These are phyloP conservation scores for Pyrenophora tritici-repentis DNA, from an alignment of 2,329 filamentous ascomycete genomes.

Conservation along the genomic window DNA sequence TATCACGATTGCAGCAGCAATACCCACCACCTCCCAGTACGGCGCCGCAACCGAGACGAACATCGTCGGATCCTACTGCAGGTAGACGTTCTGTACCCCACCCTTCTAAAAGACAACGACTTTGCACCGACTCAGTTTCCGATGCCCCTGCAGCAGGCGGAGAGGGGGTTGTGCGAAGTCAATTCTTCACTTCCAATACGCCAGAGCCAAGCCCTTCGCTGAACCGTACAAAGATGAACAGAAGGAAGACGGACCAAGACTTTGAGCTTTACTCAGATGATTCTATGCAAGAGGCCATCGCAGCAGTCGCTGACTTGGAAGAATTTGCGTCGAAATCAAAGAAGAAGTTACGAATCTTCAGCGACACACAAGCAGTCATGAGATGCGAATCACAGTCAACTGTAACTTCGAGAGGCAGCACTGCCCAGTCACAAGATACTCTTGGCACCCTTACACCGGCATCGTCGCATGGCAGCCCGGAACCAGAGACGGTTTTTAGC, in stretches of 20 bases:
- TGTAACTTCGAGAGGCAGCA: slow-evolving; percentile 27
- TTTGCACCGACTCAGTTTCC: slow-evolving; percentile 50
- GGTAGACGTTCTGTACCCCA: slow-evolving; percentile 52
- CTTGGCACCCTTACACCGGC: slow-evolving; percentile 37
- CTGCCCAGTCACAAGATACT: slow-evolving; percentile 33
- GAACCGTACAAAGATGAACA: slow-evolving; percentile 40
- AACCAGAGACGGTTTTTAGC: slow-evolving; percentile 33
- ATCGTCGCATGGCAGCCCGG: slow-evolving; percentile 37
- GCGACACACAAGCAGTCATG: slow-evolving; percentile 27
- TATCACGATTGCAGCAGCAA: slow-evolving; percentile 38
- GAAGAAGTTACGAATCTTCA: slow-evolving; percentile 43
- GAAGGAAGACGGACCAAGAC: slow-evolving; percentile 42
- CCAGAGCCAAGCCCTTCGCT: slow-evolving; percentile 50
- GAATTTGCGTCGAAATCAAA: slow-evolving; percentile 35
- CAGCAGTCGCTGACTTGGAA: slow-evolving; percentile 42
- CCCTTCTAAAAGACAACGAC: slow-evolving; percentile 50
- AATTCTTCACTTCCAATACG: slow-evolving; percentile 49
- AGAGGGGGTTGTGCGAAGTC: slow-evolving; percentile 47
- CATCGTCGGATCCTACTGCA: slow-evolving; percentile 41
- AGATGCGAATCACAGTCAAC: slow-evolving; percentile 38
- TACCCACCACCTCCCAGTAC: slow-evolving; percentile 38
- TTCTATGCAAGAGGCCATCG: slow-evolving; percentile 52
- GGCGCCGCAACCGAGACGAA: slow-evolving; percentile 50
- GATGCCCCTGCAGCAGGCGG: slow-evolving; percentile 34
- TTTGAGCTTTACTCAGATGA: slow-evolving; percentile 57